Percentiles rank a stretch among this genome's conserved stretches.
phyloP scores from a whole-genome alignment of 2,329 filamentous ascomycete species.

The Rhinocladiella similis region DNA sequence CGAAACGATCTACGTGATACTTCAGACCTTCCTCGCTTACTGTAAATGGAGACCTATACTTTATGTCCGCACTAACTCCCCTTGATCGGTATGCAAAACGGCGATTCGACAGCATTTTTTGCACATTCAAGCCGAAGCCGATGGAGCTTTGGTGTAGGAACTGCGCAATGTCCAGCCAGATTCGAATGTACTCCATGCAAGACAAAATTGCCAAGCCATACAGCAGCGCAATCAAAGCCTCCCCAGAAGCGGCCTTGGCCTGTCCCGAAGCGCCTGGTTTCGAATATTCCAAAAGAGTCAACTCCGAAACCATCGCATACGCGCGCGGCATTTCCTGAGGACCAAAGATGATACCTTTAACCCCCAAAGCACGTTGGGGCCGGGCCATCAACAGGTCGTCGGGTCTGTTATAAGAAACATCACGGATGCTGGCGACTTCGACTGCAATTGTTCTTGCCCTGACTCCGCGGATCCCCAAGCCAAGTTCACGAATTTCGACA shows the following conservation, averaged over 20 bases:
- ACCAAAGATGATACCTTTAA: background rate
- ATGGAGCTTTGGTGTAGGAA: background rate
- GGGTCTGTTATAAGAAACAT: background rate
- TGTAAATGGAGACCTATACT: background rate
- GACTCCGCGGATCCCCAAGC: background rate
- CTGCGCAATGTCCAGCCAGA: background rate
- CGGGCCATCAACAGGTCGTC: background rate
- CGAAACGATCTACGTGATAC: background rate
- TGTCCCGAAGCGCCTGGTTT: background rate
- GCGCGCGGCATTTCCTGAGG: background rate
- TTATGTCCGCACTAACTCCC: background rate
- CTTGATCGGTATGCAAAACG: background rate
- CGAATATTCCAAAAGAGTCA: slow-evolving; percentile 1
- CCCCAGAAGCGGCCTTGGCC: background rate
- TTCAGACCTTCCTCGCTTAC: background rate
- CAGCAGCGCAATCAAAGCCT: background rate
- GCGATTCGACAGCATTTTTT: background rate
- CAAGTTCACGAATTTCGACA: background rate
- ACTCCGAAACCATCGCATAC: background rate
- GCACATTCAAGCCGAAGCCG: background rate
- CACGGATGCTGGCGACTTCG: background rate
- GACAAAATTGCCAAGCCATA: background rate
- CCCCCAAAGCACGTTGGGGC: background rate
- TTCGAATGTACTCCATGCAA: background rate
- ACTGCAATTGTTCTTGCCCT: background rate